Base-by-base conservation (phyloP, 2,329 filamentous ascomycete genomes). In the Penicillium sp. region DNA sequence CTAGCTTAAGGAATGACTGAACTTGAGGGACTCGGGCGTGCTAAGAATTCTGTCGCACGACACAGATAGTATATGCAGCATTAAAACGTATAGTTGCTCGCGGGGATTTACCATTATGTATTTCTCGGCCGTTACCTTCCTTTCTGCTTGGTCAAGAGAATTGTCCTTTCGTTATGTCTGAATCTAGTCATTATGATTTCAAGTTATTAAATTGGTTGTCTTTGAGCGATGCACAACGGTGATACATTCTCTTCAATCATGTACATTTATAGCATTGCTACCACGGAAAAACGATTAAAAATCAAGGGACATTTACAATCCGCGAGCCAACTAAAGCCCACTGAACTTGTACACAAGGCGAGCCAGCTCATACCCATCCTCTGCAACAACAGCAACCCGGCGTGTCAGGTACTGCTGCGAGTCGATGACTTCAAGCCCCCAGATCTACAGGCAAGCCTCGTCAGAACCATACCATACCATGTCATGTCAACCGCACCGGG, bases 271-370 rank as follows among this genome's bases (percentile, higher is more conserved):
- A 15, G 11, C 35, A 3, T 35, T 35, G 31, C 13, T 35, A 35
- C 15, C 35, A 15, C 5, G 35, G 2, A 15, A 41, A 41, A 41
- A 11, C 35, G 2, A 41, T 41, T 5, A 13, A 41, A 2, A 17
- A 11, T 15, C 9, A 41, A 41, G 5, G 11, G 9, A 38, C 2
- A 41, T 41, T 41, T 5, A 41, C 35, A 15, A 15, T 41, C 11
- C 13, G 11, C 15, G 13, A 5, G 15, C 15, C 35, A 15, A 41
- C 26, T 49, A 62, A 7, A 62, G 38, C n/a, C 46, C 56, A 26
- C 23, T 47, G 21, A 63, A 63, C 44, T 53, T 59, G 23, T 59
- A 63, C 11, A 51, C 61, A 51, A 63, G 11, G 5, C 51, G 61
- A 26, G 51, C 61, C 56, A 52, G 38, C 52, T 52, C 61, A 53